phyloP scores from a whole-genome alignment of 257 asterid species.

The Gentiana macrophylla region DNA sequence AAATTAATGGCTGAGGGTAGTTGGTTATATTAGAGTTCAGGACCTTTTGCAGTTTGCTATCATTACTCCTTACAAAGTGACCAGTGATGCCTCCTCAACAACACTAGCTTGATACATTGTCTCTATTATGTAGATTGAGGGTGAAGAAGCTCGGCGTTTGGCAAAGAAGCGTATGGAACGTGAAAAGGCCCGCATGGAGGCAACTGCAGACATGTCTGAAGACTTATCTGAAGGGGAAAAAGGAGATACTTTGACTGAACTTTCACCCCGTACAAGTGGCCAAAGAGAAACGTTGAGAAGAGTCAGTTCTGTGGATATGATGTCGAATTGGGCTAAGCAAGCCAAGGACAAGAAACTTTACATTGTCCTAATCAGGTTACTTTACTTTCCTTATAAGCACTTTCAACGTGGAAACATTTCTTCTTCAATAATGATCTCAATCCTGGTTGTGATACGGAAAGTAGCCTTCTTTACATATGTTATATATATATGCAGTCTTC shows the following conservation, averaged over 20 bases:
- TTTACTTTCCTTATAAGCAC: neutral
- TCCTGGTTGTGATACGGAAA: neutral
- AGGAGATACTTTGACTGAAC: slow-evolving; percentile 42
- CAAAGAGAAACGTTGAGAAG: slow-evolving; percentile 36
- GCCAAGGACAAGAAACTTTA: slow-evolving; percentile 45
- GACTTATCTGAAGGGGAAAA: slow-evolving; percentile 71
- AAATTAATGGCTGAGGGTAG: no score
- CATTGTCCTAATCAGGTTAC: slow-evolving; percentile 57
- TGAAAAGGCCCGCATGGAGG: slow-evolving; percentile 63
- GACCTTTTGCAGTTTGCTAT: no score
- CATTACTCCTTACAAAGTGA: no score
- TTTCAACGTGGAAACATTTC: neutral
- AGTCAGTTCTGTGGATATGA: slow-evolving; percentile 39
- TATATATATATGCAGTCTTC: slow-evolving; percentile 34
- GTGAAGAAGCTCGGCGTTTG: slow-evolving; percentile 50
- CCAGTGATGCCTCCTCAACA: no score
- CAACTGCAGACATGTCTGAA: slow-evolving; percentile 68
- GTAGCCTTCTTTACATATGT: neutral
- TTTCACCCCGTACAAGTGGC: slow-evolving; percentile 27
- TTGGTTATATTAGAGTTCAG: no score
- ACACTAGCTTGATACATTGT: neutral
- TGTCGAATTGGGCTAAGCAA: slow-evolving; percentile 41
- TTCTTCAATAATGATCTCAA: neutral
- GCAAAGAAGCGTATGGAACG: slow-evolving; percentile 33
- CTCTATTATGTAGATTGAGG: slow-evolving; percentile 38